Base-by-base conservation (phyloP, 2,329 filamentous ascomycete genomes). In the Aspergillus sergii region DNA sequence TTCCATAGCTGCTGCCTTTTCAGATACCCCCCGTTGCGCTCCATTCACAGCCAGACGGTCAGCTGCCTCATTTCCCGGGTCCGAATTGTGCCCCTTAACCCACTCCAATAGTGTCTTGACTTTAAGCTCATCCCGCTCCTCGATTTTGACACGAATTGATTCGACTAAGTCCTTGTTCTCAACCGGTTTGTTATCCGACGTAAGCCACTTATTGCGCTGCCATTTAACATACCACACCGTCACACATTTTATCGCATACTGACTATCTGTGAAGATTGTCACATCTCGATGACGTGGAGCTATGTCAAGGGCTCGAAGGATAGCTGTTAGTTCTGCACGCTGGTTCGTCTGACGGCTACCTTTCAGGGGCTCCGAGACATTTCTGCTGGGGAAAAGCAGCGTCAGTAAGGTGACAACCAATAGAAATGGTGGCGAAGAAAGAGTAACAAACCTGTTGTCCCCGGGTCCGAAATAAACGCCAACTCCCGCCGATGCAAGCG, bases 321-420 rank as follows among this genome's bases (percentile, higher is more conserved):
- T 90, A 9, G 93, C 95, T 28, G 91, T 94, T 63, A 99, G 83
- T 80, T 99, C 95, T n/a, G 94, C 95, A 3, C 95, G 91, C 77
- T 98, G 93, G 75, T 99, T 99, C 0, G 95, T 98, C 79, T 98
- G 95, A 11, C 84, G 83, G 19, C 85, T 82, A 57, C 93, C 93
- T 58, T 84, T 79, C 2, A 97, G 85, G 4, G 89, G 88, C 78
- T 96, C 93, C 14, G 91, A 92, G 28, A 96, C 79, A 71, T 91
- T 91, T 69, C 87, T 89, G 71, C 76, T 74, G 46, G 66, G 64
- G 19, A 63, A 59, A 43, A 12, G 19, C 58, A 59, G 67, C 45
- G 64, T 76, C 58, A 75, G 73, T 72, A 61, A 66, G 63, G 61
- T 64, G 21, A 41, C 45, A 53, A 32, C 26, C 10, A 57, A 65